phyloP scores from a whole-genome alignment of 805 yeast species.

The Pichia kluyveri region DNA sequence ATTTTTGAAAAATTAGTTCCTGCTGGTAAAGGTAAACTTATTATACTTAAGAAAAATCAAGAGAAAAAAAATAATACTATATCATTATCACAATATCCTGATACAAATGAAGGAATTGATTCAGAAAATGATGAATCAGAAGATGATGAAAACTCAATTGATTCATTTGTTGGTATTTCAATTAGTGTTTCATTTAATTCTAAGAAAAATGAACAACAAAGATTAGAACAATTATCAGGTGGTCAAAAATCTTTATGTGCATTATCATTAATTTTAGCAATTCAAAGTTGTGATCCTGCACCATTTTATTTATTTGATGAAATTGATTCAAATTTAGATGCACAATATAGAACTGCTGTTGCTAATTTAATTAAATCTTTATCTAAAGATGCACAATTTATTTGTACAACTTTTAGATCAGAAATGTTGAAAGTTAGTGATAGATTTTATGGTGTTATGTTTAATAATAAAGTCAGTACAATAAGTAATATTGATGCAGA shows the following conservation, averaged over 20 bases:
- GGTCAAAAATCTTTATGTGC: conserved; percentile 98
- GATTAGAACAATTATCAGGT: conserved; percentile 88
- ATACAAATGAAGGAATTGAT: conserved; percentile 8
- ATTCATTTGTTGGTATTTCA: conserved; percentile 70
- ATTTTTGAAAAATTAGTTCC: conserved; percentile 82
- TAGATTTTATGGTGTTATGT: conserved; percentile 81
- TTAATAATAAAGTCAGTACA: conserved; percentile 70
- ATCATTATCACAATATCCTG: conserved; percentile 13
- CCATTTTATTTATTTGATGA: conserved; percentile 96
- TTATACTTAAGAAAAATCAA: conserved; percentile 43
- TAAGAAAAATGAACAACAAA: conserved; percentile 72
- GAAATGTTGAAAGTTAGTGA: conserved; percentile 87
- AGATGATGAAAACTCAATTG: conserved; percentile 26
- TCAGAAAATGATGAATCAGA: conserved; percentile 15
- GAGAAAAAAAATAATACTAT: conserved; percentile 1
- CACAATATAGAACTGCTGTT: conserved; percentile 83
- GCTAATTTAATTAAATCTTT: conserved; percentile 64
- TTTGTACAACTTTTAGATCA: conserved; percentile 92
- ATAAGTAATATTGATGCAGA: conserved; percentile 61
- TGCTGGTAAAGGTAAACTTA: conserved; percentile 63
- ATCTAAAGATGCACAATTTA: conserved; percentile 72
- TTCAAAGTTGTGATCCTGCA: conserved; percentile 93
- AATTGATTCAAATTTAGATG: conserved; percentile 90
- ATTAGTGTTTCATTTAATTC: conserved; percentile 87
- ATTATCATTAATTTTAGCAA: conserved; percentile 83